Evolutionary conservation across 257 asterid species (phyloP), one percentile per base, ranked within the genome.

Genomic region (Thymus quinquecostatus): DNA sequence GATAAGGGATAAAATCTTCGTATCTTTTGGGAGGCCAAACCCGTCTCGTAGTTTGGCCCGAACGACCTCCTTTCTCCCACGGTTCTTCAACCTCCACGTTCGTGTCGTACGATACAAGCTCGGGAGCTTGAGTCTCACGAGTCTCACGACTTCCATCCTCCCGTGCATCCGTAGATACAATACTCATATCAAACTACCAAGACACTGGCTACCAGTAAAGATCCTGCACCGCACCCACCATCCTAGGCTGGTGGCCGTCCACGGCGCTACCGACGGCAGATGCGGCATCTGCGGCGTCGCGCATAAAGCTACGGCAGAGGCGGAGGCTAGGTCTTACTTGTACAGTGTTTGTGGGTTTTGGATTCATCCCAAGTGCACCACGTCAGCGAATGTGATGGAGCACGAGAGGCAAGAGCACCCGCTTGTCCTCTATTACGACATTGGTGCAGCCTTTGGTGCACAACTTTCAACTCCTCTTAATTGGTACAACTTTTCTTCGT

Each of bases 351-450:
- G 63, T 9, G 63, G 63, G 2, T 57, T 30, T 10, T 57, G 63
- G 63, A 57, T 57, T 30, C 63, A 57, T 56, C 61, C 61, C 2
- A 38, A 56, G 8, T 56, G 61, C n/a, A n/a, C 61, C 36, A 28
- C 13, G 60, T 8, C 13, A 1, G 1, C 36, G 1, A 28, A 55
- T 9, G 38, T 29, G 60, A 55, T 55, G 38, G 6, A 1, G n/a
- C 60, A 55, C 6, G 36, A 55, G 38, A 55, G 9, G 60, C 60
- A 55, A 12, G 36, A 0, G 21, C 64, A 58, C 10, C 64, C 64
- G 1, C 64, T 59, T 13, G 45, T 59, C 34, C 45, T 59, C 64
- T 59, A 59, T 29, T 59, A 59, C 21, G 29, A 59, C 10, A 5
- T 59, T 6, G 5, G 1, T 5, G 64, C 29, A 11, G 6, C 45